Conservation (phyloP, 2,329 filamentous ascomycete genomes). For the Monilinia vaccinii-corymbosi region DNA sequence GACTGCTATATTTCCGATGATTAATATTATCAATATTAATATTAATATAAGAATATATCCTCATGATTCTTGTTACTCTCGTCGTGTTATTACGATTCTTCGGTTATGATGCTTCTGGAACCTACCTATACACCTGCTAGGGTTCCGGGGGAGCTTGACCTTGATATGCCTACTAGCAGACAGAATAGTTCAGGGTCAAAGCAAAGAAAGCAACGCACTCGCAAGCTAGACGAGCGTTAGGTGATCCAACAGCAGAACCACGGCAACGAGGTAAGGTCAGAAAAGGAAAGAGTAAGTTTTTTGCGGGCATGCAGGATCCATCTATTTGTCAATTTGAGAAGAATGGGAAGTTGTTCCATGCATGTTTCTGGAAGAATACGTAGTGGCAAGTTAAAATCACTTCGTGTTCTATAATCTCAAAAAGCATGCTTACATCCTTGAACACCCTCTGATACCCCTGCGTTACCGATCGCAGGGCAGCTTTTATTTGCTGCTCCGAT, state of each 20-base stretch:
- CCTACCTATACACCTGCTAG: background rate
- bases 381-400: conserved; percentile 5
- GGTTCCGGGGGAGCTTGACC: conserved; percentile 8
- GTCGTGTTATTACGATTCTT: too few relatives aligned
- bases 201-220: background rate
- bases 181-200: conserved; percentile 5
- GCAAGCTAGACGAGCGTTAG: background rate
- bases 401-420: conserved; percentile 9
- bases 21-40: background rate
- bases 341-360: background rate
- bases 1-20: background rate
- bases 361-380: conserved; percentile 9
- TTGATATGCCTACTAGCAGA: background rate
- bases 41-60: too few relatives aligned
- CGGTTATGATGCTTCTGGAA: background rate
- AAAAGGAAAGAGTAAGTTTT: background rate
- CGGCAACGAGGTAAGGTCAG: background rate
- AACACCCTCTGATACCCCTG: background rate
- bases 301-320: background rate
- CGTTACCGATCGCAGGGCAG: background rate
- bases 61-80: too few relatives aligned
- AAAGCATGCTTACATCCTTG: background rate
- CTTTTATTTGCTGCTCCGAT: conserved; percentile 1
- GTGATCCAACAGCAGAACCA: background rate
- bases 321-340: background rate